Percentiles rank a stretch among this genome's conserved stretches.
These are phyloP conservation scores for Botrytis elliptica DNA, from an alignment of 2,329 filamentous ascomycete genomes.

Conservation along the genomic window DNA sequence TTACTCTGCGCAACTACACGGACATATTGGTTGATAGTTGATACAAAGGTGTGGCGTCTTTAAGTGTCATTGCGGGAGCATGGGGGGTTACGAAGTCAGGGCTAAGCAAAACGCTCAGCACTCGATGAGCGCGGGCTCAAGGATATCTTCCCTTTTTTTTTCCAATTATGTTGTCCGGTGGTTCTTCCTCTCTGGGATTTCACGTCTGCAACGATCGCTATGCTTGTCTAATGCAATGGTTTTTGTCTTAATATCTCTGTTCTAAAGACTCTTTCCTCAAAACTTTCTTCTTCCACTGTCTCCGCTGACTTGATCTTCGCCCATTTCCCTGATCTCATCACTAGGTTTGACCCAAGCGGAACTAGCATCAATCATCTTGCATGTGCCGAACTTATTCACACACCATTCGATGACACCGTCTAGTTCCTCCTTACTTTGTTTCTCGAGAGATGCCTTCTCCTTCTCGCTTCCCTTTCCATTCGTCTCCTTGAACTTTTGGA, in stretches of 20 bases:
- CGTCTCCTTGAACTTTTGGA: conserved; percentile 37
- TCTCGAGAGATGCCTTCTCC: conserved; percentile 30
- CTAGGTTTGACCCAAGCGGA: conserved; percentile 25
- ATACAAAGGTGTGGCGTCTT: conserved; percentile 31
- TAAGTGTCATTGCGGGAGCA: conserved; percentile 26
- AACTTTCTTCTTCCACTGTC: conserved; percentile 26
- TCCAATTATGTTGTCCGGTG: conserved; percentile 25
- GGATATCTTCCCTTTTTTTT: conserved; percentile 22
- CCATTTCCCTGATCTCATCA: conserved; percentile 23
- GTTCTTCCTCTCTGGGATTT: conserved; percentile 27
- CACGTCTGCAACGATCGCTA: conserved; percentile 34
- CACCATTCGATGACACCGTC: conserved; percentile 46
- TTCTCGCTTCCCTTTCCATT: conserved; percentile 15
- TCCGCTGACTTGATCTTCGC: conserved; percentile 24
- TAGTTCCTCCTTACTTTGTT: conserved; percentile 43
- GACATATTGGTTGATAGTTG: conserved; percentile 30
- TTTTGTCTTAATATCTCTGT: conserved; percentile 22
- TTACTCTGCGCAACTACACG: conserved; percentile 23
- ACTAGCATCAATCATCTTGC: conserved; percentile 45
- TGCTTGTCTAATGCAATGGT: conserved; percentile 25
- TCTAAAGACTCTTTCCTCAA: conserved; percentile 18
- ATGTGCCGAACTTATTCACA: conserved; percentile 46
- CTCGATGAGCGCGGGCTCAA: conserved; percentile 21
- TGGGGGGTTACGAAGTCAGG: conserved; percentile 25
- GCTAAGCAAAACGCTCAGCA: conserved; percentile 22